phyloP scores from a whole-genome alignment of 345 rosid species.

The Pugionium cornutum region DNA sequence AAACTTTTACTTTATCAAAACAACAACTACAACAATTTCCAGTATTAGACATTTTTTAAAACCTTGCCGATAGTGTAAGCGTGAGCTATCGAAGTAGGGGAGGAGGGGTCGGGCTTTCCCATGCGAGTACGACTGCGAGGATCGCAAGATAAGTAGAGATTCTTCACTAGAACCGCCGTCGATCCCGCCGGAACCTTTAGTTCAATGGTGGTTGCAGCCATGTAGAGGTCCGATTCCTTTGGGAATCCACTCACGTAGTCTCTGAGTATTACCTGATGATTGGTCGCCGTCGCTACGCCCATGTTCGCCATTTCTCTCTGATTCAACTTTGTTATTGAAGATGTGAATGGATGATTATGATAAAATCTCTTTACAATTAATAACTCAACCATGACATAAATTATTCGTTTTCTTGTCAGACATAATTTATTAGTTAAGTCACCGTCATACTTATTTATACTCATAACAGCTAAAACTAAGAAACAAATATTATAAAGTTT shows the following conservation, averaged over 20 bases:
- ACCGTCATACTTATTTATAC: no score
- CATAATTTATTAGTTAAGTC: no score
- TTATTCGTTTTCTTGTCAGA: no score
- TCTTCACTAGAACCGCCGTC: constrained; percentile 43
- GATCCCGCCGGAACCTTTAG: constrained; percentile 34
- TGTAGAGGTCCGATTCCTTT: constrained; percentile 32
- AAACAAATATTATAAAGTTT: no score
- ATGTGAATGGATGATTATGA: no score
- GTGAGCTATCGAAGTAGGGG: background rate
- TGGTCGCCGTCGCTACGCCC: constrained; percentile 24
- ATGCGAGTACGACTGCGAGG: constrained; percentile 51
- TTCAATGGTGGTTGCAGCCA: constrained; percentile 21
- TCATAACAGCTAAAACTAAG: no score
- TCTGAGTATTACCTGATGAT: constrained; percentile 41
- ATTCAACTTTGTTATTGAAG: no score
- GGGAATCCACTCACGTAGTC: constrained; percentile 40
- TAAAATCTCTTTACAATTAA: no score
- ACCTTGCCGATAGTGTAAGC: constrained; percentile 34
- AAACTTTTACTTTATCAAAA: background rate
- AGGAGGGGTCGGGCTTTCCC: constrained; percentile 35
- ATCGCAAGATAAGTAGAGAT: constrained; percentile 53
- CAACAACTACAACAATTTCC: no score
- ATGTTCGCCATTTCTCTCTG: constrained; percentile 21
- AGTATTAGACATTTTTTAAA: no score
- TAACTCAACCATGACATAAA: no score